Conservation (phyloP, 495 filamentous ascomycete species). For the Melanomma pulvis-pyrius region DNA sequence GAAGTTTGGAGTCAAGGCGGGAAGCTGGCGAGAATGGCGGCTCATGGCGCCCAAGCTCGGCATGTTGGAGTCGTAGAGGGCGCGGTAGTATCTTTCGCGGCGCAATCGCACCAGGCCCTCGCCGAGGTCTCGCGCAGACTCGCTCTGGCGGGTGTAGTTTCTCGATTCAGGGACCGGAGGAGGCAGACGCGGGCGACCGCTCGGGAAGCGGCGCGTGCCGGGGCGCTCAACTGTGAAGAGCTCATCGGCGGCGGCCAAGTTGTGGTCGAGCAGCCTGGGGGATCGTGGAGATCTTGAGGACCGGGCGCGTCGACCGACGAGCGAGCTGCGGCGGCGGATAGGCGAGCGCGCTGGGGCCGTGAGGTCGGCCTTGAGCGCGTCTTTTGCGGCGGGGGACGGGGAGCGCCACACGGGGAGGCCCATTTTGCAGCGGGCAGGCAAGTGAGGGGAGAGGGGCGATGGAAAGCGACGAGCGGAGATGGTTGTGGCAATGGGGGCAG, state of each 20-base stretch:
- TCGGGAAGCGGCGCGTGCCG: slow-evolving; percentile 21
- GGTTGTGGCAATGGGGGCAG: slow-evolving; percentile 17
- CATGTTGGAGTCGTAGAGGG: background rate
- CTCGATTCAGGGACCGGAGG: slow-evolving; percentile 47
- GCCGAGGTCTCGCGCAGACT: background rate
- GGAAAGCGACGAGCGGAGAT: slow-evolving; percentile 20
- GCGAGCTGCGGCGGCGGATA: slow-evolving; percentile 59
- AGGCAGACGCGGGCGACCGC: slow-evolving; percentile 20
- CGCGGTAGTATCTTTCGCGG: slow-evolving; percentile 4
- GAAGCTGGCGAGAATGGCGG: slow-evolving; percentile 6
- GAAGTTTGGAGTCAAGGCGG: slow-evolving; percentile 35
- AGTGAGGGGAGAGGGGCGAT: slow-evolving; percentile 22
- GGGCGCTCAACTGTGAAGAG: background rate
- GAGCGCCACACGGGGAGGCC: slow-evolving; percentile 75
- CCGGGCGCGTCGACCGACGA: slow-evolving; percentile 42
- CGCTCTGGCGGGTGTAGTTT: slow-evolving; percentile 34
- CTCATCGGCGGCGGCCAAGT: slow-evolving; percentile 19
- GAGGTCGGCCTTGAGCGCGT: slow-evolving; percentile 57
- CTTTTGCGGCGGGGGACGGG: slow-evolving; percentile 60
- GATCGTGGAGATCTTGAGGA: slow-evolving; percentile 26
- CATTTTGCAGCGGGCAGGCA: slow-evolving; percentile 55
- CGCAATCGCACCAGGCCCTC: background rate
- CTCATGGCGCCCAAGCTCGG: slow-evolving; percentile 1
- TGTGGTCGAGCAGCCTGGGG: background rate
- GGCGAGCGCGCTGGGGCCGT: slow-evolving; percentile 68